phyloP scores from a whole-genome alignment of 495 filamentous ascomycete genomes.

The Geopyxis carbonaria region DNA sequence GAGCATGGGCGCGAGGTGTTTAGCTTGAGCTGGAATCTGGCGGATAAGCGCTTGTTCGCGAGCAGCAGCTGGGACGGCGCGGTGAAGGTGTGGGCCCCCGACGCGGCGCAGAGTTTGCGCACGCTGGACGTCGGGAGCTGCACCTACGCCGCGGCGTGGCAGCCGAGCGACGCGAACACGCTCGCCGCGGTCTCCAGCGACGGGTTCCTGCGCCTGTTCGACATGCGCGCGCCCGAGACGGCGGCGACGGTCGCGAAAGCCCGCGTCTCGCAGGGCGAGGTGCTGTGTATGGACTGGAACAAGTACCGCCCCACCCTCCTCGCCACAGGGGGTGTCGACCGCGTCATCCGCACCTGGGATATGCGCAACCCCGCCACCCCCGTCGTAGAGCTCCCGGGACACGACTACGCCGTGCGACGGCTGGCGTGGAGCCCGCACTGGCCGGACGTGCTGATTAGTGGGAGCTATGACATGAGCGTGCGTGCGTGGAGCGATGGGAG shows the following conservation, averaged over 20 bases:
- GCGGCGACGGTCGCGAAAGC: constrained; percentile 3
- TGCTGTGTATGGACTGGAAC: constrained; percentile 96
- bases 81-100: constrained; percentile 43
- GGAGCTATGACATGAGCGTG: constrained; percentile 95
- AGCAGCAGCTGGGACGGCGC: constrained; percentile 89
- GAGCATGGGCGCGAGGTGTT: constrained; percentile 89
- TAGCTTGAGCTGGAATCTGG: constrained; percentile 76
- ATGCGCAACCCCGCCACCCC: constrained; percentile 63
- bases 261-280: constrained; percentile 44
- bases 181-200: constrained; percentile 72
- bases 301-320: constrained; percentile 76
- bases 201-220: constrained; percentile 72
- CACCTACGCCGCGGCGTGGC: constrained; percentile 73
- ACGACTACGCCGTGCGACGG: constrained; percentile 76
- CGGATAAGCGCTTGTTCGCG: constrained; percentile 76
- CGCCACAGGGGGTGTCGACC: constrained; percentile 82
- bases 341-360: constrained; percentile 72
- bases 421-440: constrained; percentile 86
- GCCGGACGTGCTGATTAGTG: constrained; percentile 63
- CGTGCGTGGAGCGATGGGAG: constrained; percentile 77
- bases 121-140: constrained; percentile 81
- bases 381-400: constrained; percentile 52
- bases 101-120: constrained; percentile 27
- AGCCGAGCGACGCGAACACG: constrained; percentile 58
- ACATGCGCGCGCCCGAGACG: constrained; percentile 64